Conservation (phyloP, 2,329 filamentous ascomycete genomes). For the Metarhizium album region DNA sequence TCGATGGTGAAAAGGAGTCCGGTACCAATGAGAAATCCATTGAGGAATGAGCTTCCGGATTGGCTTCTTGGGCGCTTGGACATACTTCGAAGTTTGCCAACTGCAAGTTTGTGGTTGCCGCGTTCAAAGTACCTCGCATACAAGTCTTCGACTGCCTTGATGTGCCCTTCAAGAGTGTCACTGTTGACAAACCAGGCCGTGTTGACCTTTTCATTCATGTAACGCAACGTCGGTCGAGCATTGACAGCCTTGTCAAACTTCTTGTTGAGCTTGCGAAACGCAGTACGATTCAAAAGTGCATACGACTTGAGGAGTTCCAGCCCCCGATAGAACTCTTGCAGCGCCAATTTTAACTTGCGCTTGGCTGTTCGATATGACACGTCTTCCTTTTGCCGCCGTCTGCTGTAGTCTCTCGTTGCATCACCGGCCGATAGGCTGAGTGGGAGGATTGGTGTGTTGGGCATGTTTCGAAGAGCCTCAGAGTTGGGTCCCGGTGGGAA, state of each 20-base stretch:
- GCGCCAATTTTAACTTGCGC: slow-evolving; percentile 77
- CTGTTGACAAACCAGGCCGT: slow-evolving; percentile 86
- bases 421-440: slow-evolving; percentile 18
- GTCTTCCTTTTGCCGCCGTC: slow-evolving; percentile 35
- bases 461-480: slow-evolving; percentile 45
- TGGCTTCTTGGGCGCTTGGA: slow-evolving; percentile 46
- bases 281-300: slow-evolving; percentile 78
- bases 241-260: slow-evolving; percentile 92
- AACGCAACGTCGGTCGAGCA: slow-evolving; percentile 64
- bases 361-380: slow-evolving; percentile 84
- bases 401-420: slow-evolving; percentile 37
- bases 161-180: slow-evolving; percentile 69
- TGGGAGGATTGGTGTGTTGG: slow-evolving; percentile 34
- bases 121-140: slow-evolving; percentile 92
- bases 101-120: slow-evolving; percentile 85
- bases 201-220: slow-evolving; percentile 87
- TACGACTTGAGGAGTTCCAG: slow-evolving; percentile 90
- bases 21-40: slow-evolving; percentile 56
- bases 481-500: slow-evolving; percentile 50
- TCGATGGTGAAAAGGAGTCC: slow-evolving; percentile 57
- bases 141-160: slow-evolving; percentile 75
- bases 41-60: slow-evolving; percentile 47
- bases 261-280: slow-evolving; percentile 96
- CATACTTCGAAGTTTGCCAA: slow-evolving; percentile 72
- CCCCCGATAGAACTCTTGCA: slow-evolving; percentile 88